These are phyloP conservation scores for Pythium rhizo-oryzae DNA, from an alignment of 352 stramenopile species.

Conservation along the genomic window DNA sequence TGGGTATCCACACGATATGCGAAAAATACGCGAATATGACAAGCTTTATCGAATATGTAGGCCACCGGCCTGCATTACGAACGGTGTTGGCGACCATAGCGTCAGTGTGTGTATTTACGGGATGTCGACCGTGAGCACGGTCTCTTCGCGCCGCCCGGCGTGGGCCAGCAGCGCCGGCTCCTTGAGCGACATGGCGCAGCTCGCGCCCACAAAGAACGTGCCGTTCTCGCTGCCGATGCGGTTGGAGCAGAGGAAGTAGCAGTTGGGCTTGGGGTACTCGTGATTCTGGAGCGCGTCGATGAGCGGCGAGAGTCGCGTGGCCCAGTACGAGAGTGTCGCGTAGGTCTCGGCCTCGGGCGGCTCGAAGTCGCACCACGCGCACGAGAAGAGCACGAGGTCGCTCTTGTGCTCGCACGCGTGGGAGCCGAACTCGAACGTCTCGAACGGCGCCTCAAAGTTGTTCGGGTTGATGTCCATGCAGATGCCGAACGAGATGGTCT, in stretches of 20 bases:
- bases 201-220: constrained; percentile 82
- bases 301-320: constrained; percentile 59
- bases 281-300: constrained; percentile 41
- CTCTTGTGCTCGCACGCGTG: constrained; percentile 51
- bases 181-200: constrained; percentile 69
- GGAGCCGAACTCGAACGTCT: constrained; percentile 69
- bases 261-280: constrained; percentile 52
- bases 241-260: constrained; percentile 80
- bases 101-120: constrained; percentile 4
- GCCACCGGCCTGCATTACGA: not conserved
- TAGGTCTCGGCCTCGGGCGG: constrained; percentile 43
- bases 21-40: not conserved
- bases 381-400: constrained; percentile 82
- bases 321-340: constrained; percentile 76
- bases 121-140: constrained; percentile 58
- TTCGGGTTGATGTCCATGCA: constrained; percentile 92
- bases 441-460: constrained; percentile 73
- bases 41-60: no score
- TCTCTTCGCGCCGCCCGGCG: constrained; percentile 57
- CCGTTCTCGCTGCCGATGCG: constrained; percentile 77
- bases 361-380: constrained; percentile 84
- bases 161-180: constrained; percentile 52
- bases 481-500: constrained; percentile 84
- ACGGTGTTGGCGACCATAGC: not conserved
- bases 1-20: not conserved